Base-by-base conservation (phyloP, 768 basidiomycete genomes). In the Neoboletus subvelutipes region DNA sequence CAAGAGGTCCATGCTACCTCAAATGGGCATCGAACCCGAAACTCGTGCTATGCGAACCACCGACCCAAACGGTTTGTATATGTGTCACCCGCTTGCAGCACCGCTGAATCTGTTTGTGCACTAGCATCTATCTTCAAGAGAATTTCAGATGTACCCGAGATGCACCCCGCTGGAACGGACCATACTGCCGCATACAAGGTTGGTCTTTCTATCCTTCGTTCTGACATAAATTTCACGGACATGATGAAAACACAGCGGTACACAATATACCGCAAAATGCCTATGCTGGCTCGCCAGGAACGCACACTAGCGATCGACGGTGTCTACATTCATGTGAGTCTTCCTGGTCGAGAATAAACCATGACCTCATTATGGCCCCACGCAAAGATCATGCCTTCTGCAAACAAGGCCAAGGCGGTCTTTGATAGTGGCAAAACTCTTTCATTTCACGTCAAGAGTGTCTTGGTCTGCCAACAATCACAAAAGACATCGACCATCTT, bases 301-400 rank as follows among this genome's bases (percentile, higher is more conserved):
- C 85, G 95, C 6, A 85, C 86, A 2, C 81, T 99, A 2, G 95
- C 96, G 15, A 92, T 98, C 59, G 97, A 99, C 71, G 94, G 94
- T 4, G 91, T 87, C 61, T 98, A 98, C 64, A 85, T 97, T 36
- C 92, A 94, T 69, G 92, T 93, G 56, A 58, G 83, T 70, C 22
- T 34, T 43, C 9, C 26, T 17, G 20, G 5, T 54, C 51, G 17
- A 26, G 43, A 15, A 34, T 53, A 50, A 4, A 24, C 1, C 12
- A 17, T 50, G 6, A 36, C 24, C 20, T 66, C 67, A 56, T 67
- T 13, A 39, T 13, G 34, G 31, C 1, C 15, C 18, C 59, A 54
- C 33, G 58, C 55, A 45, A 66, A 93, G 93, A 93, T 94, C 70
- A 91, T 95, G 85, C 93, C 94, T 10, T 85, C 88, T 5, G 78